Percentiles rank a stretch among this genome's conserved stretches.
Conservation (phyloP, 768 basidiomycete species). For the Lactarius sanguifluus region DNA sequence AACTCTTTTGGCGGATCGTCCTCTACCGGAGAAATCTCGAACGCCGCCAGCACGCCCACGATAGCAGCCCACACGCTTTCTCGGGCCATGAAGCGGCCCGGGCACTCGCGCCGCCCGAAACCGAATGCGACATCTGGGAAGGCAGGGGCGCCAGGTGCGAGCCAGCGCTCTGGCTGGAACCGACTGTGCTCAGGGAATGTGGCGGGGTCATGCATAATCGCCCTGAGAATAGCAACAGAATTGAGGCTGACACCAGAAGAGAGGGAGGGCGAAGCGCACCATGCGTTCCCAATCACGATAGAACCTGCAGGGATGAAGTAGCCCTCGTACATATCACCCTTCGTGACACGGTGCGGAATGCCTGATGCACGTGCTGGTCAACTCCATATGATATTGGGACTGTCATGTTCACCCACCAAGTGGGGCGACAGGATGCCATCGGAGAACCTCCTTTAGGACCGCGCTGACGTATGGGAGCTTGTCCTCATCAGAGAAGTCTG, state of each 20-base stretch:
- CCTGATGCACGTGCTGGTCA: conserved; percentile 17
- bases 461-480: conserved; percentile 41
- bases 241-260: not conserved
- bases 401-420: conserved; percentile 20
- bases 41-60: not conserved
- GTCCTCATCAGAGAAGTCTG: conserved; percentile 38
- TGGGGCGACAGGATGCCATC: conserved; percentile 33
- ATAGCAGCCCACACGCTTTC: conserved; percentile 4
- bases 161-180: conserved; percentile 4
- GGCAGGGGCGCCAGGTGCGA: not conserved
- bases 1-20: conserved; percentile 1
- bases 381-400: not conserved
- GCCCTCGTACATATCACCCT: conserved; percentile 35
- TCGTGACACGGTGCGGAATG: conserved; percentile 34
- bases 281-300: conserved; percentile 36
- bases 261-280: conserved; percentile 29
- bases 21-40: not conserved
- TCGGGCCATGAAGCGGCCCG: conserved; percentile 1
- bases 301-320: conserved; percentile 36
- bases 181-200: conserved; percentile 5
- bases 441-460: conserved; percentile 42
- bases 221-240: not conserved
- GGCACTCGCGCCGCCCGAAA: conserved; percentile 9
- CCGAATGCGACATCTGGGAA: conserved; percentile 8
- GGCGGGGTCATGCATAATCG: conserved; percentile 10